Evolutionary conservation across 2,329 filamentous ascomycete species (phyloP), one percentile per base, ranked within the genome.

Genomic region (Bipolaris bicolor): DNA sequence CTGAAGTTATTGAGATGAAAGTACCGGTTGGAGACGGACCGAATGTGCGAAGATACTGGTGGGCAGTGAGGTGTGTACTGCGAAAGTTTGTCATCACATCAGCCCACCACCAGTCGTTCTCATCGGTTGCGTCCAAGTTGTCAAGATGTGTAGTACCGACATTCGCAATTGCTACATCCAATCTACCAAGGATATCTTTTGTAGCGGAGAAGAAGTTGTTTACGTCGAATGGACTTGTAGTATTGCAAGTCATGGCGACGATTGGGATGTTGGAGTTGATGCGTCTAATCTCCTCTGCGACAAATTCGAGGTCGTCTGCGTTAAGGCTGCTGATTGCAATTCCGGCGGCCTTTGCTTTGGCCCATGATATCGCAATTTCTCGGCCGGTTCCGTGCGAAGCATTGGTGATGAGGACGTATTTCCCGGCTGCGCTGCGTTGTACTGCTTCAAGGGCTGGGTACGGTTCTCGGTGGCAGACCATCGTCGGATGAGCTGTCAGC

Each of bases 51-150:
- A 64, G 56, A 22, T 53, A 66, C 16, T 60, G 47, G 33, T 64
- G 63, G 10, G 54, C 56, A 18, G 62, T 44, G 26, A 58, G 56
- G 20, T 60, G 48, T 10, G 60, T 58, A 18, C 58, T 58, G 10
- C 53, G 44, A 3, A 64, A 47, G 31, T 66, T 63, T 3, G 46
- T 56, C 1, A 40, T 58, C 22, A 57, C 52, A 10, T 53, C 41
- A 7, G 49, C 31, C 52, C 52, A 54, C 52, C 58, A 57, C 13
- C 24, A 31, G 16, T 58, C 55, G 7, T 55, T 33, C 2, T 55
- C 49, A 26, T 53, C 51, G 15, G 10, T 34, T 46, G 13, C 13
- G 15, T 29, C 24, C 37, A 2, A 10, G 18, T 15, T 16, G 2
- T n/a, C 26, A 13, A 48, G 26, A 33, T 53, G 36, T 15, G 29